Evolutionary conservation across 495 filamentous ascomycete species (phyloP).

Genomic region (Aspergillus ellipticus): DNA sequence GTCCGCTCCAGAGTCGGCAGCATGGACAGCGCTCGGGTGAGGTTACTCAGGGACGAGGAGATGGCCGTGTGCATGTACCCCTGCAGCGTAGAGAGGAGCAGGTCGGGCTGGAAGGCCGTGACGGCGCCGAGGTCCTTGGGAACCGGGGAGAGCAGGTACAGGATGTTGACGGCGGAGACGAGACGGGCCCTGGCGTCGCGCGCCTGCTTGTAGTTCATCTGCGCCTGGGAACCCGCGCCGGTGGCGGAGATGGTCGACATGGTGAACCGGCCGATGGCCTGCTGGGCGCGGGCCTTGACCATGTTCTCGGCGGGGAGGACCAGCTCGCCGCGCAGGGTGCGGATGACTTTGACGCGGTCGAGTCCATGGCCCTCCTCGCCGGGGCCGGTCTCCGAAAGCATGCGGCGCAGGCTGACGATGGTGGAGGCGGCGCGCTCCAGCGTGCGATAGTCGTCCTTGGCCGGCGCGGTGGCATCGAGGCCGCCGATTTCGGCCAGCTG

Average conservation of each 20-base stretch:
- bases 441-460: slow-evolving; percentile 68
- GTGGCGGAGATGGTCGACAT: slow-evolving; percentile 56
- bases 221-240: slow-evolving; percentile 26
- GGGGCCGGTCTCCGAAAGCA: slow-evolving; percentile 59
- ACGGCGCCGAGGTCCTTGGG: slow-evolving; percentile 21
- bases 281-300: slow-evolving; percentile 67
- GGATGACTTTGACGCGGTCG: slow-evolving; percentile 64
- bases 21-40: slow-evolving; percentile 70
- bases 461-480: slow-evolving; percentile 23
- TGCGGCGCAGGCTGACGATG: slow-evolving; percentile 64
- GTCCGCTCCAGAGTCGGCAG: slow-evolving; percentile 80
- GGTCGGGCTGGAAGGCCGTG: slow-evolving; percentile 51
- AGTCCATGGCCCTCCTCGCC: slow-evolving; percentile 76
- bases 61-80: slow-evolving; percentile 74
- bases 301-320: slow-evolving; percentile 66
- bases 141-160: slow-evolving; percentile 77
- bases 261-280: slow-evolving; percentile 79
- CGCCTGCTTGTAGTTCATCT: slow-evolving; percentile 69
- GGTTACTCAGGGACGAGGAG: slow-evolving; percentile 65
- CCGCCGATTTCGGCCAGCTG: slow-evolving; percentile 64
- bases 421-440: slow-evolving; percentile 77
- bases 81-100: slow-evolving; percentile 75
- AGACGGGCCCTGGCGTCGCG: slow-evolving; percentile 73
- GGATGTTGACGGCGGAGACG: slow-evolving; percentile 67
- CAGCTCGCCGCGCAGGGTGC: slow-evolving; percentile 62